Conservation (phyloP, 2,329 filamentous ascomycete species). For the Aureobasidium subglaciale region DNA sequence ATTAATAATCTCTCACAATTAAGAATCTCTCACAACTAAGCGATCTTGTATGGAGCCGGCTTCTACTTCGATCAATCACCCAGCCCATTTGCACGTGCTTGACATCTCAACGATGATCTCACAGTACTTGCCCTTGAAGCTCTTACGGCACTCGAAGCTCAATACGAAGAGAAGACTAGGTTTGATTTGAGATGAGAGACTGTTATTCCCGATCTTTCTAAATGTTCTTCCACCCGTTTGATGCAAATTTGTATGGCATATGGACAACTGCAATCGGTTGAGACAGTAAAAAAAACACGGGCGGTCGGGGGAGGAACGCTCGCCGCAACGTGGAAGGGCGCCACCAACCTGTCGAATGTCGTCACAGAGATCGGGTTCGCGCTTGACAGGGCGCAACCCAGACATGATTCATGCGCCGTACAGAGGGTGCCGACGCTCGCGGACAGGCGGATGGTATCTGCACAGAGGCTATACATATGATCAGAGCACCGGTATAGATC, state of each 20-base stretch:
- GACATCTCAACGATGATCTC: not conserved
- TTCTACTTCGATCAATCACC: not conserved
- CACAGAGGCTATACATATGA: not conserved
- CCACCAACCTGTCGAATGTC: constrained; percentile 6
- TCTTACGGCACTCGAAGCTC: no score
- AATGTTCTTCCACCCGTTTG: not conserved
- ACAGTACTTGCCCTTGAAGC: no score
- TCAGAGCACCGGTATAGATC: not conserved
- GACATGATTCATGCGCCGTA: not conserved
- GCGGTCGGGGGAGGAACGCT: constrained; percentile 6
- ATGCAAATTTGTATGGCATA: constrained; percentile 1
- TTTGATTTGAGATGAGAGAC: not conserved
- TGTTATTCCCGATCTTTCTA: not conserved
- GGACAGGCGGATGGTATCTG: not conserved
- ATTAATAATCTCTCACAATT: not conserved
- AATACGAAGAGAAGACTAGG: no score
- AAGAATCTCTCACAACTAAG: not conserved
- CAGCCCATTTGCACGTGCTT: not conserved
- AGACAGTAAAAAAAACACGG: not conserved
- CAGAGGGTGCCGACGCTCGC: not conserved
- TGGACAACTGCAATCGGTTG: constrained; percentile 3
- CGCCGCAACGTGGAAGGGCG: not conserved
- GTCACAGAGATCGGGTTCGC: not conserved
- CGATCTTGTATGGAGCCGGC: not conserved
- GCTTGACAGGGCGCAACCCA: not conserved